phyloP scores from a whole-genome alignment of 805 yeast species.

The Starmerella vaccinii region DNA sequence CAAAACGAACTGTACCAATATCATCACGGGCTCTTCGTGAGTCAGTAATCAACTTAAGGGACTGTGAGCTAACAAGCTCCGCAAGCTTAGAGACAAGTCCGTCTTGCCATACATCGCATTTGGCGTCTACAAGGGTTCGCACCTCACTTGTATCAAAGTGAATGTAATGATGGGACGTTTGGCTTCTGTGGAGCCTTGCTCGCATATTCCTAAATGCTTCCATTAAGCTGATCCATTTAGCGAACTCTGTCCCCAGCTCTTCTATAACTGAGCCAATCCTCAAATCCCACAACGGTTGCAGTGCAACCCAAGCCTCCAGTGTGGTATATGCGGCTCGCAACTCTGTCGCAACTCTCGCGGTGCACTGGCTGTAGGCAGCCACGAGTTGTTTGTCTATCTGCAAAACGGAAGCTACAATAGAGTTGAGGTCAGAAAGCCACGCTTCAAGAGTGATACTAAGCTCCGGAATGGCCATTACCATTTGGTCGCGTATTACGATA shows the following conservation, averaged over 20 bases:
- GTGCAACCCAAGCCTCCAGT: conserved; percentile 28
- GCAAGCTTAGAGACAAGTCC: conserved; percentile 38
- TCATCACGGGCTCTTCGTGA: not conserved
- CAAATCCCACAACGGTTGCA: conserved; percentile 28
- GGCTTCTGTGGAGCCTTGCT: not conserved
- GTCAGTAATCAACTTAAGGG: not conserved
- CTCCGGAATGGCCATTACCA: conserved; percentile 1
- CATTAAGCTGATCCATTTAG: not conserved
- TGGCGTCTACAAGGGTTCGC: conserved; percentile 33
- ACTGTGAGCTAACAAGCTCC: conserved; percentile 16
- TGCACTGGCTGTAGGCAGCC: not conserved
- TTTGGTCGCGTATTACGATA: conserved; percentile 1
- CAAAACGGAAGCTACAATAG: not conserved
- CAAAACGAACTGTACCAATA: conserved; percentile 1
- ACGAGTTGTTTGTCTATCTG: not conserved
- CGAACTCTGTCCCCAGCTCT: not conserved
- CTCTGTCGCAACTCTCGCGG: not conserved
- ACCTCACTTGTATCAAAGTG: conserved; percentile 19
- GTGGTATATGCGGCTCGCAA: conserved; percentile 32
- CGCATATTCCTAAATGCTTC: not conserved
- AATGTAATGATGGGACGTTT: not conserved
- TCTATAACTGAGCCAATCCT: conserved; percentile 41
- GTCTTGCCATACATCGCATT: conserved; percentile 51
- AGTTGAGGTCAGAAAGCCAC: conserved; percentile 9
- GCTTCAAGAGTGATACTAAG: not conserved